Conservation (phyloP, 2,329 filamentous ascomycete species). For the Venturia carpophila region DNA sequence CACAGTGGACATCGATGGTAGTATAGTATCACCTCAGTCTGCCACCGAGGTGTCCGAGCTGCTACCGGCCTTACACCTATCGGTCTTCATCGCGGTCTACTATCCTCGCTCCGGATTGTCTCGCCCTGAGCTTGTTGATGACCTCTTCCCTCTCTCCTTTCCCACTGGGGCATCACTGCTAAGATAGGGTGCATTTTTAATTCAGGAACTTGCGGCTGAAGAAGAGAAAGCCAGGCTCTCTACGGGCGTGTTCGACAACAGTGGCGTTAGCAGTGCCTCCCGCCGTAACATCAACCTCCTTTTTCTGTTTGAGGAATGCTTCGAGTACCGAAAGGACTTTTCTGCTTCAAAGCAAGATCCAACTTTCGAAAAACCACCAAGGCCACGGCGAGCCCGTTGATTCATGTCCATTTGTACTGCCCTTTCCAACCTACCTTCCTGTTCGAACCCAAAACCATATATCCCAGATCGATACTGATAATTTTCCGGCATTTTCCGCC, state of each 20-base stretch:
- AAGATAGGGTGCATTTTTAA: background rate
- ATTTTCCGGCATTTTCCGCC: too few species aligned
- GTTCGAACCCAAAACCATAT: too few species aligned
- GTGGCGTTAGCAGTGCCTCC: background rate
- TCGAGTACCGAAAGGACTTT: background rate
- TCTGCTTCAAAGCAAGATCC: background rate
- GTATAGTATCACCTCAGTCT: background rate
- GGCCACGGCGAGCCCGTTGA: too few species aligned
- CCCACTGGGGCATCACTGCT: background rate
- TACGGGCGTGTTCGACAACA: background rate
- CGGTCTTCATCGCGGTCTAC: background rate
- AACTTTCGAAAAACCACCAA: too few species aligned
- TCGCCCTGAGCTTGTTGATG: background rate
- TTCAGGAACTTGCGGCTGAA: background rate
- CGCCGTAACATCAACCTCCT: background rate
- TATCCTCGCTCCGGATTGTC: conserved; percentile 13
- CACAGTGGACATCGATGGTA: background rate
- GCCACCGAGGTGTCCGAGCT: background rate
- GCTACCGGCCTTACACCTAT: background rate
- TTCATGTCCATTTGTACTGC: too few species aligned
- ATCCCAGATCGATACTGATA: too few species aligned
- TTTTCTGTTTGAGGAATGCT: background rate
- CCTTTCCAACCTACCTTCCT: too few species aligned
- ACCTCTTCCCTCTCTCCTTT: background rate
- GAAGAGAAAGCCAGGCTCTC: background rate